A percentile compares a stretch with the other conserved stretches of the same genome.
Evolutionary conservation across 163 green algal genomes (phyloP).

Genomic region (Scenedesmus sp.): DNA sequence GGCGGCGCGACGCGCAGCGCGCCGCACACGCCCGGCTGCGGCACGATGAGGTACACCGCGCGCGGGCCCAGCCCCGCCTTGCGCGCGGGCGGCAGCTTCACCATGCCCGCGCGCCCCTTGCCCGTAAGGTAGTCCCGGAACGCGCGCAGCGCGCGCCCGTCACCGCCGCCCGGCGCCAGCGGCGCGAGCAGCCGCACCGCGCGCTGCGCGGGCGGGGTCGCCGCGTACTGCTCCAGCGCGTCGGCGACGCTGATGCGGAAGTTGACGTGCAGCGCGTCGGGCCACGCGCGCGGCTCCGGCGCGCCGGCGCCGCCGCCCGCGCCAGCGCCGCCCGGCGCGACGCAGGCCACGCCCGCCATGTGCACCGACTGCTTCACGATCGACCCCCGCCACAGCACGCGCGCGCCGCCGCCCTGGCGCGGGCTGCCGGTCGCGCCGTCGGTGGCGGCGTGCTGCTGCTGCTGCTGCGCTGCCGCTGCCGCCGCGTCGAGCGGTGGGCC

Average conservation of each 20-base stretch:
- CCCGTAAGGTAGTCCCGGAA: constrained; percentile 31
- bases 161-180: neutral
- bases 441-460: constrained; percentile 9
- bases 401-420: neutral
- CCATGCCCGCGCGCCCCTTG: constrained; percentile 31
- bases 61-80: constrained; percentile 8
- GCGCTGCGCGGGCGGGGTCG: neutral
- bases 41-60: constrained; percentile 23
- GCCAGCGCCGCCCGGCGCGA: neutral
- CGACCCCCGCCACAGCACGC: constrained; percentile 29
- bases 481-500: neutral
- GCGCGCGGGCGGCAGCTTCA: constrained; percentile 25
- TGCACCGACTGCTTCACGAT: constrained; percentile 33
- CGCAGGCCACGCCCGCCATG: constrained; percentile 23
- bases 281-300: constrained; percentile 14
- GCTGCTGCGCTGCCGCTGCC: neutral
- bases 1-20: constrained; percentile 25
- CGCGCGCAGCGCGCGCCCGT: constrained; percentile 1
- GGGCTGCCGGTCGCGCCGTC: no score
- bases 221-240: constrained; percentile 31
- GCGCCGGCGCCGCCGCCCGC: neutral
- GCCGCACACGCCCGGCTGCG: constrained; percentile 20
- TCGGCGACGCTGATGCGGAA: constrained; percentile 21
- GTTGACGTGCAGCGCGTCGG: constrained; percentile 36
- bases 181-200: constrained; percentile 25